phyloP scores from a whole-genome alignment of 306 rosid genomes.

The Cicer pinnatifidum region DNA sequence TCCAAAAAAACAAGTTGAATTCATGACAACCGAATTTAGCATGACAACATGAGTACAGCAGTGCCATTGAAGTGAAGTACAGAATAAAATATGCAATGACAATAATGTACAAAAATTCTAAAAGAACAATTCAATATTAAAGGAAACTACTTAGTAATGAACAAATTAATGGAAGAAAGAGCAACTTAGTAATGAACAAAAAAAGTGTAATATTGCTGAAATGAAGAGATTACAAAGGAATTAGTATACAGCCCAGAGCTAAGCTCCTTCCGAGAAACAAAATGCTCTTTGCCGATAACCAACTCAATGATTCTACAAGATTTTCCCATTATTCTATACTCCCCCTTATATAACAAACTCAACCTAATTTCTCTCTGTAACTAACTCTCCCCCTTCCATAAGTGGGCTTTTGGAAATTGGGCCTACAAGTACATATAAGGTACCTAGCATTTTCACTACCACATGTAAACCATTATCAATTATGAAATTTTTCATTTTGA shows the following conservation, averaged over 20 bases:
- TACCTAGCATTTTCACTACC: too few species aligned
- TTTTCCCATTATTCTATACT: not conserved
- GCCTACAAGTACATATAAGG: too few species aligned
- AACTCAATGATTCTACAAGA: not conserved
- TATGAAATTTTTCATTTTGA: too few species aligned
- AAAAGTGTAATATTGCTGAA: not conserved
- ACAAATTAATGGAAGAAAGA: not conserved
- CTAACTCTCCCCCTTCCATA: not conserved
- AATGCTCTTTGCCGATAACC: not conserved
- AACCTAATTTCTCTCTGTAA: not conserved
- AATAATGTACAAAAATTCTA: slow-evolving; percentile 6
- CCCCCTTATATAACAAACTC: not conserved
- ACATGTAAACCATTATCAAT: too few species aligned
- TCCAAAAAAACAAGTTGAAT: slow-evolving; percentile 18
- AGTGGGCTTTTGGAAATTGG: too few species aligned
- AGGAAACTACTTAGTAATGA: slow-evolving; percentile 26
- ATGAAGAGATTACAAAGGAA: not conserved
- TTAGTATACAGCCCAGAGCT: not conserved
- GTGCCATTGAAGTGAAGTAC: slow-evolving; percentile 5
- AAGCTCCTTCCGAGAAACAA: not conserved
- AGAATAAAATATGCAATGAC: not conserved
- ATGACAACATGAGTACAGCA: not conserved
- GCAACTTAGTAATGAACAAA: not conserved
- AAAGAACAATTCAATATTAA: not conserved
- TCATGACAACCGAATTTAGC: slow-evolving; percentile 4